Conservation (phyloP, 345 rosid species). For the Camelina laxa region DNA sequence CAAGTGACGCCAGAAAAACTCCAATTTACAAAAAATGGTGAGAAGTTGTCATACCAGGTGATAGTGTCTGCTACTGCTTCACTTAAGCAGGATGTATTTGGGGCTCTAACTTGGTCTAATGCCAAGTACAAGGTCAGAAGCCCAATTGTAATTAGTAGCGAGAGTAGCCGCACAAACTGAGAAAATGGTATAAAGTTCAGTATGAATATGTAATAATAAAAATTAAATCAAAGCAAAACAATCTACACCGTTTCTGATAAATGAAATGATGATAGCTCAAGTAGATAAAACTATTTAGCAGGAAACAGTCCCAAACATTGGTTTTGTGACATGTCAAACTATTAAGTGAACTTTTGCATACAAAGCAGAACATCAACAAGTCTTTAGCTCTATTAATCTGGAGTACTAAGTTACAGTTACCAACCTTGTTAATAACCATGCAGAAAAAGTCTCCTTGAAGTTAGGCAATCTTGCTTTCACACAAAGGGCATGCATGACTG, state of each 20-base stretch:
- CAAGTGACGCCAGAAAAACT: conserved; percentile 56
- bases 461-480: conserved; percentile 32
- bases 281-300: no score
- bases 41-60: conserved; percentile 57
- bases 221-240: conserved; percentile 2
- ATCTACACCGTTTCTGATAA: neutral
- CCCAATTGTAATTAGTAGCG: conserved; percentile 58
- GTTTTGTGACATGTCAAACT: no score
- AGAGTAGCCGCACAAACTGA: conserved; percentile 36
- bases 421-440: conserved; percentile 1
- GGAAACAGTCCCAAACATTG: no score
- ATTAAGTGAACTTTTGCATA: neutral
- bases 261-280: conserved; percentile 4
- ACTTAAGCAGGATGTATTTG: conserved; percentile 54
- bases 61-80: conserved; percentile 44
- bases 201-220: conserved; percentile 35
- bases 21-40: conserved; percentile 50
- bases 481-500: conserved; percentile 33
- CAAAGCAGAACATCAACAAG: neutral
- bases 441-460: no score
- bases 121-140: conserved; percentile 60
- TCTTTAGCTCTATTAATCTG: neutral
- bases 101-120: conserved; percentile 68
- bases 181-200: conserved; percentile 2
- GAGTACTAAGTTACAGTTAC: neutral